Conservation (phyloP, 441 rosid species). For the Breynia disticha region DNA sequence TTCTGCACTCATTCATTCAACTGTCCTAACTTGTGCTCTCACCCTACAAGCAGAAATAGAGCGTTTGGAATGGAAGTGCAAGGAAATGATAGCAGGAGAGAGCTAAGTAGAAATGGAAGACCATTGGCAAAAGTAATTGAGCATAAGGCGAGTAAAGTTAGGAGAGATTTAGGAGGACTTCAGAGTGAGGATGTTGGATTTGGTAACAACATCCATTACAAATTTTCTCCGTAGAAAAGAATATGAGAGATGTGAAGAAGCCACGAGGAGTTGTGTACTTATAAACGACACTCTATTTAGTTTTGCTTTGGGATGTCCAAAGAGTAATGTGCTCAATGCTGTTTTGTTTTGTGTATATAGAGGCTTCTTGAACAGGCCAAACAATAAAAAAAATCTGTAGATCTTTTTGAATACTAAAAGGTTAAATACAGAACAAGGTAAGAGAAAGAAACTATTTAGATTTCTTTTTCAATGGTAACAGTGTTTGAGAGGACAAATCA, state of each 20-base stretch:
- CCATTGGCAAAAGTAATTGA: conserved; percentile 30
- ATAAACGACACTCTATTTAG: too few relatives aligned
- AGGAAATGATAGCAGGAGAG: conserved; percentile 21
- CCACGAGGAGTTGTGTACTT: conserved; percentile 7
- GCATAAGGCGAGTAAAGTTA: conserved; percentile 23
- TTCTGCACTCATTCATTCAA: conserved; percentile 34
- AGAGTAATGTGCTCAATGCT: too few relatives aligned
- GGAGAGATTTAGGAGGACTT: conserved; percentile 28
- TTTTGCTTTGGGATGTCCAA: too few relatives aligned
- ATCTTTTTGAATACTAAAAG: too few relatives aligned
- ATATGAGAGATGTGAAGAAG: conserved; percentile 18
- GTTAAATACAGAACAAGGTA: too few relatives aligned
- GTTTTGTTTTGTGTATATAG: too few relatives aligned
- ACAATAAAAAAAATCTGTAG: too few relatives aligned
- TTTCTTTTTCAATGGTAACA: too few relatives aligned
- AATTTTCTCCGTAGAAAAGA: conserved; percentile 20
- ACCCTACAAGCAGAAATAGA: conserved; percentile 36
- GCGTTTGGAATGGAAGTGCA: conserved; percentile 32
- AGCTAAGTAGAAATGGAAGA: conserved; percentile 23
- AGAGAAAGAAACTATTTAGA: too few relatives aligned
- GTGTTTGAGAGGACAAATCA: too few relatives aligned
- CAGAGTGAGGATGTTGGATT: conserved; percentile 34
- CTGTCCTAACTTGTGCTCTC: conserved; percentile 54
- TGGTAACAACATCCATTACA: conserved; percentile 53
- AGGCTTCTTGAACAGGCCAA: too few relatives aligned